phyloP scores from a whole-genome alignment of 2,329 filamentous ascomycete genomes.

The Trichoderma guizhouense region DNA sequence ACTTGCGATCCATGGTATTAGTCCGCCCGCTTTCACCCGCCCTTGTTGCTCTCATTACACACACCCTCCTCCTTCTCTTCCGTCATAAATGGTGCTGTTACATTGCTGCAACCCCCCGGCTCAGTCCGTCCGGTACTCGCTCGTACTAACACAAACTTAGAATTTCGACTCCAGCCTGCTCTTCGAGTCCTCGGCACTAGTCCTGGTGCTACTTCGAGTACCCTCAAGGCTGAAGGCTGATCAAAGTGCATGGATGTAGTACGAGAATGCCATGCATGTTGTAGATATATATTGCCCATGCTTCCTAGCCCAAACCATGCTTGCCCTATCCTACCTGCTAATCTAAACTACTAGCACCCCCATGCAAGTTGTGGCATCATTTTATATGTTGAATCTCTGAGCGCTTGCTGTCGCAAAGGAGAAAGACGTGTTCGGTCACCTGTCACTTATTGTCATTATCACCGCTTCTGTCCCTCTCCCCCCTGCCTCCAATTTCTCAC shows the following conservation, averaged over 20 bases:
- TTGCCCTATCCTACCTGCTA: neutral
- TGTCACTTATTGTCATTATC: neutral
- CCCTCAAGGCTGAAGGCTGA: neutral
- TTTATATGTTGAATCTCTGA: neutral
- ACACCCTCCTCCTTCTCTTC: neutral
- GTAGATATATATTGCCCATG: slow-evolving; percentile 3
- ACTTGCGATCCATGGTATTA: neutral
- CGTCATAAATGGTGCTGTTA: neutral
- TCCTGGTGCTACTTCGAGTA: neutral
- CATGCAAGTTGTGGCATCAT: neutral
- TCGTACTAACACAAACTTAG: neutral
- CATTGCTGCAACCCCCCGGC: neutral
- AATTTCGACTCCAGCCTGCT: neutral
- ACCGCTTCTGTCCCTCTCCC: neutral
- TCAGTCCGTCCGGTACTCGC: neutral
- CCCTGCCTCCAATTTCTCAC: neutral
- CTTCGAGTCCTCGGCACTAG: neutral
- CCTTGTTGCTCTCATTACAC: neutral
- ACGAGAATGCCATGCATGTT: neutral
- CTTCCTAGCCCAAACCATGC: neutral
- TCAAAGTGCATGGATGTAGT: neutral
- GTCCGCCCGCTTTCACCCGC: neutral
- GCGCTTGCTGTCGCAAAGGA: neutral
- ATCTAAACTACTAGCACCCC: neutral
- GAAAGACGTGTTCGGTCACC: neutral